A percentile compares a stretch with the other conserved stretches of the same genome.
Conservation (phyloP, 768 basidiomycete genomes). For the Tricholoma saponaceum region DNA sequence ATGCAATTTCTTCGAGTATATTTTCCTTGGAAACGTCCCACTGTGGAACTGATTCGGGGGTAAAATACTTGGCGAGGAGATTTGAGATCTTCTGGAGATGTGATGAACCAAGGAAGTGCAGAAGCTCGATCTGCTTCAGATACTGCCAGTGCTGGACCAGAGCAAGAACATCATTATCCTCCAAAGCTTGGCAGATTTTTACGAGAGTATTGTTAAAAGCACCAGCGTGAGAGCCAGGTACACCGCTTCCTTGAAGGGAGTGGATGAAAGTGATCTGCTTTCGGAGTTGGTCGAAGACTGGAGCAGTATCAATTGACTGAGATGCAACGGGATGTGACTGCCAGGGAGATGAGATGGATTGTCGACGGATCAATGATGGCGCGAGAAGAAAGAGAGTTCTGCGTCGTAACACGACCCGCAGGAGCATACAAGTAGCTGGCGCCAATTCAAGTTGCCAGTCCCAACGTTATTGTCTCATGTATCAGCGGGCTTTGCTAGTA, state of each 20-base stretch:
- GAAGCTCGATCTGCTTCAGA: slow-evolving; percentile 38
- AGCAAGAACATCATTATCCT: slow-evolving; percentile 26
- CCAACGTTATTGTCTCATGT: too few relatives aligned
- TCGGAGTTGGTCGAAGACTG: slow-evolving; percentile 11
- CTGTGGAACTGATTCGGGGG: slow-evolving; percentile 1
- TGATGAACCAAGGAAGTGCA: slow-evolving; percentile 40
- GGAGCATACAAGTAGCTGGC: slow-evolving; percentile 1
- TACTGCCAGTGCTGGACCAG: slow-evolving; percentile 35
- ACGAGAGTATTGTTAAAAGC: slow-evolving; percentile 30
- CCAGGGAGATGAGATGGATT: slow-evolving; percentile 2
- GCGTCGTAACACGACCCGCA: slow-evolving; percentile 15
- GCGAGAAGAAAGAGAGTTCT: slow-evolving; percentile 28
- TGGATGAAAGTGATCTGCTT: slow-evolving; percentile 10
- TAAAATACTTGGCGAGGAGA: slow-evolving; percentile 26
- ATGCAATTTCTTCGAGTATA: slow-evolving; percentile 42
- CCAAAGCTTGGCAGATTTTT: slow-evolving; percentile 34
- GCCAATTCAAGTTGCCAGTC: background rate
- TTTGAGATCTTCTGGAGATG: slow-evolving; percentile 37
- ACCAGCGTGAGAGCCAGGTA: slow-evolving; percentile 14
- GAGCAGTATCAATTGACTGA: slow-evolving; percentile 3
- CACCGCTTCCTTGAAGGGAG: slow-evolving; percentile 1
- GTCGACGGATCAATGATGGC: slow-evolving; percentile 27
- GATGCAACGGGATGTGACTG: slow-evolving; percentile 3
- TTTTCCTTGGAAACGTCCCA: slow-evolving; percentile 26
- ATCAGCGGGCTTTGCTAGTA: too few relatives aligned